Percentiles rank a stretch among this genome's conserved stretches.
phyloP scores from a whole-genome alignment of 2,329 filamentous ascomycete species.

The Pseudocercospora macadamiae region DNA sequence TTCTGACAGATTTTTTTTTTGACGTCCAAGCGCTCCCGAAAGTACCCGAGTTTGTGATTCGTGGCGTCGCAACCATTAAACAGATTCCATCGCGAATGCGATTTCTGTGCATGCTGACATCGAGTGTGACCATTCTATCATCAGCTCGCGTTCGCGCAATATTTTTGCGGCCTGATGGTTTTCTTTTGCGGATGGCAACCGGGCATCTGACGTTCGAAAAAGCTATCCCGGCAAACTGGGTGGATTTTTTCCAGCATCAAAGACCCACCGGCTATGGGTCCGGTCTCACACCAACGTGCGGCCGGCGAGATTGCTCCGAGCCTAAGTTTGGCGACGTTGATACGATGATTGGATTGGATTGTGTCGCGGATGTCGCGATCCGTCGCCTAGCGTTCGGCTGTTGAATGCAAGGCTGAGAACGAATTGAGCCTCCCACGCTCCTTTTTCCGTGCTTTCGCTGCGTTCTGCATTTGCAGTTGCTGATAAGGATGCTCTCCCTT shows the following conservation, averaged over 20 bases:
- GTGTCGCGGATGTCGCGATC: conserved; percentile 12
- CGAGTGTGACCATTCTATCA: conserved; percentile 2
- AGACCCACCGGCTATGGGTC: conserved; percentile 10
- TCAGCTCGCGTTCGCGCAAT: conserved; percentile 6
- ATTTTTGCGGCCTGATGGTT: background rate
- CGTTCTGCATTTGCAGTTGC: conserved; percentile 2
- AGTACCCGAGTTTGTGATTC: conserved; percentile 17
- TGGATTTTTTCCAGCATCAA: conserved; percentile 11
- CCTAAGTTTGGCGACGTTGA: conserved; percentile 6
- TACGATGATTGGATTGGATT: conserved; percentile 17
- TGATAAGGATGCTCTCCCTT: background rate
- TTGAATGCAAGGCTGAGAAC: background rate
- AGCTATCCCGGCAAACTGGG: conserved; percentile 11
- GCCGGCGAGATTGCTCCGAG: conserved; percentile 21
- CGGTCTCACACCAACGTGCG: conserved; percentile 13
- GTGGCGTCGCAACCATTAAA: conserved; percentile 6
- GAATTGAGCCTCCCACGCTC: conserved; percentile 3
- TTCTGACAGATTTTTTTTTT: conserved; percentile 21
- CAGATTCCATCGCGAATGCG: conserved; percentile 1
- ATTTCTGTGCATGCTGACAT: background rate
- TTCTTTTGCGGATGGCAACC: background rate
- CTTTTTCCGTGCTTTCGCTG: conserved; percentile 4
- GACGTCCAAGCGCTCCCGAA: conserved; percentile 23
- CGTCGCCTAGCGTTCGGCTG: conserved; percentile 11
- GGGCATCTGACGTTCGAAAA: conserved; percentile 19